Evolutionary conservation across 2,329 filamentous ascomycete genomes (phyloP).

Genomic region (Talaromyces sp.): DNA sequence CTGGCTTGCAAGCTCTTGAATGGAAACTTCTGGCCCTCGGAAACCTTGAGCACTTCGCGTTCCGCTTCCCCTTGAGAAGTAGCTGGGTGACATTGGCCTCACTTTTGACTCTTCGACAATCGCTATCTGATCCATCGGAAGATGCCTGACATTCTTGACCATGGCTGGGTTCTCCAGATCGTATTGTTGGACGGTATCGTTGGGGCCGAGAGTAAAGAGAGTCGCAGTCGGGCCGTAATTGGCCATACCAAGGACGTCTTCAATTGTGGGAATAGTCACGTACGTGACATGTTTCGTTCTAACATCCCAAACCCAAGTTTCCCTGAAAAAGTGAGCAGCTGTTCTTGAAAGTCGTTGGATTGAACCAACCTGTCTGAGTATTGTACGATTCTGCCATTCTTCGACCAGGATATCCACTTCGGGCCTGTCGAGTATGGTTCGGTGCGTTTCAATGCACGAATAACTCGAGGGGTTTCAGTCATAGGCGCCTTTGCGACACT

Average conservation of each 20-base stretch:
- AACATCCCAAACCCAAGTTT: constrained; percentile 95
- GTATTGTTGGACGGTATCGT: constrained; percentile 90
- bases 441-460: constrained; percentile 76
- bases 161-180: constrained; percentile 82
- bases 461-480: constrained; percentile 77
- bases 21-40: constrained; percentile 56
- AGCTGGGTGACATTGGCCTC: constrained; percentile 26
- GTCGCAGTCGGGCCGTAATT: constrained; percentile 88
- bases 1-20: constrained; percentile 58
- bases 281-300: constrained; percentile 95
- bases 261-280: constrained; percentile 80
- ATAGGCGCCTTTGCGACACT: constrained; percentile 80
- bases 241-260: constrained; percentile 75
- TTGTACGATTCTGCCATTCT: constrained; percentile 93
- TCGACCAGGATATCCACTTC: constrained; percentile 98
- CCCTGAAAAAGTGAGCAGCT: constrained; percentile 48
- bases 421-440: constrained; percentile 67
- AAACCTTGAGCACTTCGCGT: constrained; percentile 25
- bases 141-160: constrained; percentile 83
- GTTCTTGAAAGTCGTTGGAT: background rate
- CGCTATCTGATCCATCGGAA: constrained; percentile 72
- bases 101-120: constrained; percentile 65
- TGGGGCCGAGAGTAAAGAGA: constrained; percentile 83
- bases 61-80: constrained; percentile 22
- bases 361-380: constrained; percentile 77